Conservation (phyloP, 164 flowering plant genomes). For the Dillenia turbinata region DNA sequence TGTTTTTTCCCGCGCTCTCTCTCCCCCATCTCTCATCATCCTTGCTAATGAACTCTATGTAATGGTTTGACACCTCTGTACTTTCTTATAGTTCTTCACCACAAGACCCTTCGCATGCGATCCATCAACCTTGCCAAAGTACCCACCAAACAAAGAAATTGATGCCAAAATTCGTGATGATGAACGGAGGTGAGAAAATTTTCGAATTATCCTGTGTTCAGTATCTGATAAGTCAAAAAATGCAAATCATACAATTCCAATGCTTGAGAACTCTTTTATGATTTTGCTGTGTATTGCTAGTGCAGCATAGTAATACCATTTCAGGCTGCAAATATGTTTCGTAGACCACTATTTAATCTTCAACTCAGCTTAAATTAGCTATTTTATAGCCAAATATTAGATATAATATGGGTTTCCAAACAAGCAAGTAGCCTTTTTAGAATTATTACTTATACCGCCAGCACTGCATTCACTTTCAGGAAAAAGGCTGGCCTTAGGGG, state of each 20-base stretch:
- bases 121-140: constrained; percentile 85
- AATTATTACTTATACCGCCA: background rate
- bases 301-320: background rate
- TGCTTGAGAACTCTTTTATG: no score
- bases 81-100: constrained; percentile 51
- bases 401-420: background rate
- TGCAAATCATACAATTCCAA: no score
- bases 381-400: background rate
- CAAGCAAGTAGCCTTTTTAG: background rate
- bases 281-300: no score
- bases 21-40: no score
- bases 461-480: constrained; percentile 28
- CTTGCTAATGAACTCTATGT: no score
- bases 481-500: constrained; percentile 35
- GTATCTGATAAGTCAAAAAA: no score
- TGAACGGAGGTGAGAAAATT: constrained; percentile 34
- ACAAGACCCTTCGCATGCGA: constrained; percentile 82
- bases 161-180: constrained; percentile 80
- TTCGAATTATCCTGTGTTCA: no score
- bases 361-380: background rate
- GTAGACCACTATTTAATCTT: background rate
- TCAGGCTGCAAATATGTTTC: background rate
- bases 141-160: constrained; percentile 86
- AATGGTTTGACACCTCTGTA: no score
- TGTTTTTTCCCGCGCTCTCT: no score